These are phyloP conservation scores for Backusella tarrabulga DNA, from an alignment of 192 early-diverging fungal genomes.

Conservation along the genomic window DNA sequence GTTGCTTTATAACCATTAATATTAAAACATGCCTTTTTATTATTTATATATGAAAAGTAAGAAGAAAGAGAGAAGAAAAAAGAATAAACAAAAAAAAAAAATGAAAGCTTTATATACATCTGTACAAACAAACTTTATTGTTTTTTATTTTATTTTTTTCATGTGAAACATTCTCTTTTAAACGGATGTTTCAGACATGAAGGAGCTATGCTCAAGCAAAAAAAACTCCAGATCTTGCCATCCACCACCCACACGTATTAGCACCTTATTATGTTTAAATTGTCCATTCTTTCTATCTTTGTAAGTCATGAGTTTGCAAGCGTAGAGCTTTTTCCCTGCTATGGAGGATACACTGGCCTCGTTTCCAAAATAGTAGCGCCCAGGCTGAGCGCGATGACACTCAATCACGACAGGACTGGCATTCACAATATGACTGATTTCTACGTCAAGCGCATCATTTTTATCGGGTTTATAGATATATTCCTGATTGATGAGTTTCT, in stretches of 20 bases:
- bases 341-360: slow-evolving; percentile 41
- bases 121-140: background rate
- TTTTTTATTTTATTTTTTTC: background rate
- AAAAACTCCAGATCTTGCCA: slow-evolving; percentile 66
- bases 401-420: slow-evolving; percentile 47
- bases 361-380: slow-evolving; percentile 45
- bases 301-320: slow-evolving; percentile 46
- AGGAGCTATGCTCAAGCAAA: slow-evolving; percentile 50
- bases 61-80: background rate
- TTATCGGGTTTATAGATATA: slow-evolving; percentile 37
- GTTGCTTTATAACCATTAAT: background rate
- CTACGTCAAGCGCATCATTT: slow-evolving; percentile 51
- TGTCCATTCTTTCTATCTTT: slow-evolving; percentile 20
- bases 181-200: slow-evolving; percentile 13
- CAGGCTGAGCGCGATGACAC: slow-evolving; percentile 42
- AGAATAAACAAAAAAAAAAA: background rate
- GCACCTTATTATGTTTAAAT: slow-evolving; percentile 42
- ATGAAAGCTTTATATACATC: background rate
- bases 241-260: slow-evolving; percentile 59
- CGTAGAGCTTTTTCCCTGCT: slow-evolving; percentile 41
- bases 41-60: background rate
- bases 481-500: background rate
- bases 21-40: background rate
- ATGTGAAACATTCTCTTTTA: slow-evolving; percentile 9
- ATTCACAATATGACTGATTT: slow-evolving; percentile 53